Evolutionary conservation across 192 early-diverging fungal species (phyloP).

Genomic region (Linnemannia schmuckeri): DNA sequence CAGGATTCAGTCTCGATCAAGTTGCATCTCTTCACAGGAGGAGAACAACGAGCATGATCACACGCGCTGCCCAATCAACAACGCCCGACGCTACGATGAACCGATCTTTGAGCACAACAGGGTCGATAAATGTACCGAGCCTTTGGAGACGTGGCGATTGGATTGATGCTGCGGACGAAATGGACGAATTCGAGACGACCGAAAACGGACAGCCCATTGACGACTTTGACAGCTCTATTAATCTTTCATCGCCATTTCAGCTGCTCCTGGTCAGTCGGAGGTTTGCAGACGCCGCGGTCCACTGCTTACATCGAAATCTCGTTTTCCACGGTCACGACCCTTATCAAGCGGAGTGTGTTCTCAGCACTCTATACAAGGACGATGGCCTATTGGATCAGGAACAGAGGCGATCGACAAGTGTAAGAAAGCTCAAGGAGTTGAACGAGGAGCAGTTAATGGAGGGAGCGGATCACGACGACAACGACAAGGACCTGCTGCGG

Average conservation of each 20-base stretch:
- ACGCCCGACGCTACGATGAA: constrained; percentile 6
- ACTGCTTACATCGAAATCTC: constrained; percentile 30
- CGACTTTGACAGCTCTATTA: constrained; percentile 29
- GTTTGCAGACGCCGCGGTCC: constrained; percentile 45
- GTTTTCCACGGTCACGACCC: constrained; percentile 52
- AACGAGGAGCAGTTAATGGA: background rate
- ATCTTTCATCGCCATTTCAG: constrained; percentile 29
- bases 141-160: constrained; percentile 4
- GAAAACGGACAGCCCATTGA: constrained; percentile 20
- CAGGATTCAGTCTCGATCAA: background rate
- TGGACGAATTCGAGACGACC: background rate
- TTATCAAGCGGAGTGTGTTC: constrained; percentile 28
- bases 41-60: background rate
- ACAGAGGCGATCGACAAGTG: background rate
- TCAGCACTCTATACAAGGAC: constrained; percentile 24
- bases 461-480: background rate
- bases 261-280: constrained; percentile 38
- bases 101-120: constrained; percentile 8
- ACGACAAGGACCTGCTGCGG: background rate
- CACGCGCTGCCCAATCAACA: background rate
- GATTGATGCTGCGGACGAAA: background rate
- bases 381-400: background rate
- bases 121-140: background rate
- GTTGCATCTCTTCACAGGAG: background rate
- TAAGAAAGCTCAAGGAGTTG: constrained; percentile 7